Base-by-base conservation (phyloP, 352 stramenopile genomes). In the Elongisporangium undulatum region DNA sequence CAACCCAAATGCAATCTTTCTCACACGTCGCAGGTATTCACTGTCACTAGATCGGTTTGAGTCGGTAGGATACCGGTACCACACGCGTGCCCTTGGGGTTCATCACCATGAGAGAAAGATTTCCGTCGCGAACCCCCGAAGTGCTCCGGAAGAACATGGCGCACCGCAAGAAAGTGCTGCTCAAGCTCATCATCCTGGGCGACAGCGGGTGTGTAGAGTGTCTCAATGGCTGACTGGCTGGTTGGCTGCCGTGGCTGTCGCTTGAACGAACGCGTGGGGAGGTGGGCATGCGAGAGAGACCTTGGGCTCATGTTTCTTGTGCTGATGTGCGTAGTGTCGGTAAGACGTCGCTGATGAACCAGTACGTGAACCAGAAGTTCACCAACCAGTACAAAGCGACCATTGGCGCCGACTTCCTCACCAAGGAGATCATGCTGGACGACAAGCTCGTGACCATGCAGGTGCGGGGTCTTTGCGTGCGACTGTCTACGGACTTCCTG, bases 311-410 rank as follows among this genome's bases (percentile, higher is more conserved):
- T 12, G 26, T 12, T 41, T 1, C 19, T 29, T 59, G 34, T n/a
- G 21, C 39, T 58, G 26, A 2, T 26, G 23, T 26, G 23, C 16
- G 19, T 66, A 98, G 96, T 49, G 97, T 99, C 26, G 97, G 97
- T 58, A 99, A 99, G 83, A 99, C 97, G 51, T 99, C 94, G 51
- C 78, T 99, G 34, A 99, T 99, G 97, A 99, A 99, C 79, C 96
- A 99, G 71, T 99, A 99, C 77, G 95, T 99, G 61, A 98, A 98
- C 60, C 92, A 99, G 64, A 98, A 97, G 74, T 99, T 99, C 76
- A 97, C 90, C 34, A 98, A 94, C 61, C 96, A 99, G 80, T 99
- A 99, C 85, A 99, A 99, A 70, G 97, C 97, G 20, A 99, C 97
- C 5, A 99, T 99, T 73, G 97, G 97, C 53, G 97, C 97, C 23